These are phyloP conservation scores for Penicillium nordicum DNA, from an alignment of 2,329 filamentous ascomycete genomes.

Conservation along the genomic window DNA sequence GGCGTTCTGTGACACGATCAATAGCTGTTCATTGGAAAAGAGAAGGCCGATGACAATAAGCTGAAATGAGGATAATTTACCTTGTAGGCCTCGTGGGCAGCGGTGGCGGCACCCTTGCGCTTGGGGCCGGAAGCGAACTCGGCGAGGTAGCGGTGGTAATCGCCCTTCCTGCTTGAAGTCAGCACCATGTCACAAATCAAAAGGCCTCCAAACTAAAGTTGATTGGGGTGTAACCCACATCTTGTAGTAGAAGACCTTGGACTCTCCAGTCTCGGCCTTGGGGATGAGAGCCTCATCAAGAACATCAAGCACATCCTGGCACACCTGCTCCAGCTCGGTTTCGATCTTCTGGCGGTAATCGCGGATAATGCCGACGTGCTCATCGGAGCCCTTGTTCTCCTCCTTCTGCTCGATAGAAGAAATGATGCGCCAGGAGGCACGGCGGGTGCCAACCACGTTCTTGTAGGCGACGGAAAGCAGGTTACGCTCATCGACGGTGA, in stretches of 20 bases:
- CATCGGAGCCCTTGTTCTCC: slow-evolving; percentile 95
- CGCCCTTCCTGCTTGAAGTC: slow-evolving; percentile 89
- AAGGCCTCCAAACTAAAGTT: too few species aligned
- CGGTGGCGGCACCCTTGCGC: slow-evolving; percentile 91
- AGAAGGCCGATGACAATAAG: neutral
- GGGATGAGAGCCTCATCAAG: slow-evolving; percentile 91
- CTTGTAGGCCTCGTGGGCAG: slow-evolving; percentile 98
- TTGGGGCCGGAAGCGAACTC: slow-evolving; percentile 94
- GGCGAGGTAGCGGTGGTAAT: slow-evolving; percentile 98
- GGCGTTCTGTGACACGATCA: slow-evolving; percentile 59
- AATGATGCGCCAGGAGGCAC: slow-evolving; percentile 99
- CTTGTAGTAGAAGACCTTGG: slow-evolving; percentile 99
- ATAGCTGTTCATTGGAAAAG: neutral
- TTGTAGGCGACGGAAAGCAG: slow-evolving; percentile 99
- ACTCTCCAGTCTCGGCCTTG: slow-evolving; percentile 94
- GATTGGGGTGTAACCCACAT: slow-evolving; percentile 58
- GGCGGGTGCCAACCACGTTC: slow-evolving; percentile 97
- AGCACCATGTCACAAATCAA: slow-evolving; percentile 67
- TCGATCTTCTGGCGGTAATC: slow-evolving; percentile 99
- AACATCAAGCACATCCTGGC: slow-evolving; percentile 95
- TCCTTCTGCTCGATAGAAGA: slow-evolving; percentile 99
- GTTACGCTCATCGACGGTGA: slow-evolving; percentile 74
- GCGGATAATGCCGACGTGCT: slow-evolving; percentile 90
- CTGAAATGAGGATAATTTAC: slow-evolving; percentile 48
- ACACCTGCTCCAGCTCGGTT: slow-evolving; percentile 93